Percentiles rank a stretch among this genome's conserved stretches.
These are phyloP conservation scores for Tulasnella sp. DNA, from an alignment of 768 basidiomycete species.

Conservation along the genomic window DNA sequence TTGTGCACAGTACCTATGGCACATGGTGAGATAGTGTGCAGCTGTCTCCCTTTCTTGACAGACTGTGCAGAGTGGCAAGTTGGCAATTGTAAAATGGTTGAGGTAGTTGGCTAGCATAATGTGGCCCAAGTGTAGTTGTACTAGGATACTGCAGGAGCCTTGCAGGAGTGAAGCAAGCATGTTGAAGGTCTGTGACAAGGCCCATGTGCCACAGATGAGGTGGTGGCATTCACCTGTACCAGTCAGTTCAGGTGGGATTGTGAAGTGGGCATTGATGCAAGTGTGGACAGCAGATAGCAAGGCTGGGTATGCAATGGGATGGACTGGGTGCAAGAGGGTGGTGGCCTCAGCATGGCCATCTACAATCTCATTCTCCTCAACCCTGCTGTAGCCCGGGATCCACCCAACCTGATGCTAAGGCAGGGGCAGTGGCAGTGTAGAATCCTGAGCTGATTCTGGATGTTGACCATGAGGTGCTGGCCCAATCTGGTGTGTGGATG, in stretches of 20 bases:
- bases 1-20: not conserved
- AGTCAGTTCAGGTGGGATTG: too few species aligned
- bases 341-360: slow-evolving; percentile 7
- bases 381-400: slow-evolving; percentile 8
- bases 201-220: not conserved
- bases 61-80: slow-evolving; percentile 1
- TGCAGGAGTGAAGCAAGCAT: slow-evolving; percentile 4
- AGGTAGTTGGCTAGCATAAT: slow-evolving; percentile 16
- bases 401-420: not conserved
- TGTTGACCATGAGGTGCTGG: slow-evolving; percentile 9
- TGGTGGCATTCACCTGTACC: not conserved
- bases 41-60: slow-evolving; percentile 15
- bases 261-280: not conserved
- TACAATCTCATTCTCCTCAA: slow-evolving; percentile 13
- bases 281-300: slow-evolving; percentile 1
- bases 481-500: not conserved
- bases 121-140: slow-evolving; percentile 18
- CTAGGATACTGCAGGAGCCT: slow-evolving; percentile 12
- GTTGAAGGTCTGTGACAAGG: not conserved
- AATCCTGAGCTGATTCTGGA: not conserved
- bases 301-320: too few species aligned
- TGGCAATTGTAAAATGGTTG: not conserved
- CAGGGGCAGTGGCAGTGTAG: not conserved
- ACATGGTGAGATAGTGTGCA: slow-evolving; percentile 17
- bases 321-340: not conserved